These are phyloP conservation scores for Purpureocillium takamizusanense DNA, from an alignment of 2,329 filamentous ascomycete genomes.

Conservation along the genomic window DNA sequence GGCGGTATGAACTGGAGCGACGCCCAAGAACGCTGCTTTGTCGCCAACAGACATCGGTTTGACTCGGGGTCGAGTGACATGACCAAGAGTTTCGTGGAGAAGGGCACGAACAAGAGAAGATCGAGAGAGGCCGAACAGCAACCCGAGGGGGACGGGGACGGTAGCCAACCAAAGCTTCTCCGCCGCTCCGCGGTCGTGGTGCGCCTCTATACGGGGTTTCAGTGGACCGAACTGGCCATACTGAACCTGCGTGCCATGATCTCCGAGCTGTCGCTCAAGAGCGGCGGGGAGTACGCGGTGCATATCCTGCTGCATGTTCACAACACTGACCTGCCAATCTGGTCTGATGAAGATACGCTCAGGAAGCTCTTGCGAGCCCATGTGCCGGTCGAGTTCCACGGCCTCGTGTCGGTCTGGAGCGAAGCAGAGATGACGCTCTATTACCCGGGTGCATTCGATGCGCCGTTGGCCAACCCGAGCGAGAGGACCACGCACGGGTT, in stretches of 20 bases:
- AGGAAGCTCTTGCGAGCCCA: conserved; percentile 59
- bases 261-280: conserved; percentile 66
- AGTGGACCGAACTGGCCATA: conserved; percentile 69
- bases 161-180: too few species aligned
- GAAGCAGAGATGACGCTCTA: conserved; percentile 75
- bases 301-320: conserved; percentile 83
- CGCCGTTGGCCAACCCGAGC: conserved; percentile 51
- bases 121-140: conserved; percentile 10
- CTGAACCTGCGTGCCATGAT: conserved; percentile 77
- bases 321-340: conserved; percentile 69
- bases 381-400: conserved; percentile 65
- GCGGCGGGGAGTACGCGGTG: conserved; percentile 72
- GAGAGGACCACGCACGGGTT: conserved; percentile 56
- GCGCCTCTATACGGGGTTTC: conserved; percentile 70
- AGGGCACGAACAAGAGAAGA: conserved; percentile 21
- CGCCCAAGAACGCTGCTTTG: conserved; percentile 43
- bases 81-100: conserved; percentile 22
- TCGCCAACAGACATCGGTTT: conserved; percentile 57
- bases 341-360: conserved; percentile 68
- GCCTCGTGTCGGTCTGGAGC: conserved; percentile 75
- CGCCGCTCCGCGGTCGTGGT: conserved; percentile 66
- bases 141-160: too few species aligned
- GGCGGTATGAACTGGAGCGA: conserved; percentile 43
- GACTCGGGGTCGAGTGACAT: conserved; percentile 22
- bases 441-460: conserved; percentile 62